Base-by-base conservation (phyloP, 2,329 filamentous ascomycete species). In the Polytolypa hystricis region DNA sequence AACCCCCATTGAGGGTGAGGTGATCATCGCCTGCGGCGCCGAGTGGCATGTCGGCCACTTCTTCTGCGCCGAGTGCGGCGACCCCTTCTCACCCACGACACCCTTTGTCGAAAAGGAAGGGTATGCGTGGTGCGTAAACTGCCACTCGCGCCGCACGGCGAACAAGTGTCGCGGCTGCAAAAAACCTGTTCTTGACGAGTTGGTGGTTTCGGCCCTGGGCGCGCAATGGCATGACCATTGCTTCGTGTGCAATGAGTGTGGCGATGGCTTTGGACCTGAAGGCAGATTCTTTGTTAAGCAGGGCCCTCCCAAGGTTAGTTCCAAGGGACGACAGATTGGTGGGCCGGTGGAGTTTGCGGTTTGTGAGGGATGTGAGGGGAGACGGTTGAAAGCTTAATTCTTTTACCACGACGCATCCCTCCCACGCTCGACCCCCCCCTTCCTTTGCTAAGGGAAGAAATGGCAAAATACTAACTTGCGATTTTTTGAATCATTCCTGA, bases 21-120 rank as follows among this genome's bases (percentile, higher is more conserved):
- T 96, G 47, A 79, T 95, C 20, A 80, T 95, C 10, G 91, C 91
- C 1, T 84, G 93, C 39, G 91, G 91, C 1, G 76, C 80, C n/a
- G 86, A 94, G 62, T 98, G 85, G 84, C 91, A 98, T 58, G 83
- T 84, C 36, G 91, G 91, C 0, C 91, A 98, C 63, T 98, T 98
- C 66, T 98, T 98, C 72, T 98, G 91, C 55, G 91, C 91, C 28
- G 86, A 98, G 68, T 98, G 91, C 56, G 91, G 91, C 47, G 89
- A 98, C 64, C 75, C 76, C 1, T 80, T 80, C 47, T 69, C 72
- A 43, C 60, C 66, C 0, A 58, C 56, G 3, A 79, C 70, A 7
- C 89, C 91, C 0, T 98, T 98, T 56, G 84, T 98, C 38, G 91
- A 98, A 57, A 94, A 94, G 62, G 89, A 96, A 48, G 89, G 89